Percentiles rank a stretch among this genome's conserved stretches.
phyloP scores from a whole-genome alignment of 179 eudicot genomes.

The Silene coronaria region DNA sequence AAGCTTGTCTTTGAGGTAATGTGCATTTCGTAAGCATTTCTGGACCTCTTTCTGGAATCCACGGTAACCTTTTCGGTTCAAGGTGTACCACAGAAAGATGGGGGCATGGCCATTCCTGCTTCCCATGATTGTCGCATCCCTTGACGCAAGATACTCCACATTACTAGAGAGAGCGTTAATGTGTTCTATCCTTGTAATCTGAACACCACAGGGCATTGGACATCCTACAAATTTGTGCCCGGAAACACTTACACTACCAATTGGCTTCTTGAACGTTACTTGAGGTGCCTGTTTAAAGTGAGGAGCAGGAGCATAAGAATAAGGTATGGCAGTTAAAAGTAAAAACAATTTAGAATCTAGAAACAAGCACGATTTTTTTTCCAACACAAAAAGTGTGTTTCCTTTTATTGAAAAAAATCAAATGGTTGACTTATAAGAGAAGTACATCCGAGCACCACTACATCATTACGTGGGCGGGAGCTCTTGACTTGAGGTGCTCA shows the following conservation, averaged over 20 bases:
- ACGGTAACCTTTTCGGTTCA: constrained; percentile 17
- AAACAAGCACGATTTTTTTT: not conserved
- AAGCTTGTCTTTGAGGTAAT: constrained; percentile 15
- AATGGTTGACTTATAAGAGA: too few relatives aligned
- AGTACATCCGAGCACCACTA: not conserved
- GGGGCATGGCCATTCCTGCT: constrained; percentile 19
- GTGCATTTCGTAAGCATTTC: constrained; percentile 15
- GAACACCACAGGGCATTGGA: constrained; percentile 20
- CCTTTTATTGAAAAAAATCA: too few relatives aligned
- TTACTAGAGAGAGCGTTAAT: constrained; percentile 15
- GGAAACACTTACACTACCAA: constrained; percentile 17
- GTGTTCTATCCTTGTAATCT: constrained; percentile 17
- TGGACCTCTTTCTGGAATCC: constrained; percentile 19
- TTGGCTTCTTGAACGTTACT: constrained; percentile 19
- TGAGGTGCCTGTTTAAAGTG: constrained; percentile 17
- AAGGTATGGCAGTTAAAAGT: not conserved
- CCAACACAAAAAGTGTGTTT: not conserved
- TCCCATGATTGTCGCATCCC: constrained; percentile 20
- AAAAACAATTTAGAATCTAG: not conserved
- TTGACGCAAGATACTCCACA: constrained; percentile 16
- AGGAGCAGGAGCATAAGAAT: not conserved
- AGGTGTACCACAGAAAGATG: constrained; percentile 20
- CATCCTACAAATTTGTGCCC: constrained; percentile 21
- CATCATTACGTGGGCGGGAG: not conserved
- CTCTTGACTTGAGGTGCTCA: not conserved